Base-by-base conservation (phyloP, 2,329 filamentous ascomycete genomes). In the Neobulgaria alba region DNA sequence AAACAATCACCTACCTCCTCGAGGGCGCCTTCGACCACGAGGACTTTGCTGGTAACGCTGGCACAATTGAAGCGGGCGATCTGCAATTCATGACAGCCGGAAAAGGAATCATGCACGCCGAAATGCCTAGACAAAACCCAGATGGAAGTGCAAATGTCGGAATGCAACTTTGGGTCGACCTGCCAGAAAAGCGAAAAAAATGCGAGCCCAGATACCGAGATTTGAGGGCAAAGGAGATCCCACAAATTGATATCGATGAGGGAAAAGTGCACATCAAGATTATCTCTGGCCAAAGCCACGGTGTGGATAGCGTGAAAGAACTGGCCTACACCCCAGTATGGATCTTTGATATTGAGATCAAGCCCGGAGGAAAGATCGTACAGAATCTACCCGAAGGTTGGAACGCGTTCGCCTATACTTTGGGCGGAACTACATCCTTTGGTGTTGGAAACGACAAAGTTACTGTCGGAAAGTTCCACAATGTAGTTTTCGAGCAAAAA, bases 71-170 rank as follows among this genome's bases (percentile, higher is more conserved):
- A 46, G 66, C 83, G 0, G 90, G 90, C n/a, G 90, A 95, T 60
- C 67, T 96, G 35, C 90, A 96, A 61, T 96, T 96, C 71, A 96
- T 96, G 92, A 95, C 90, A 0, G 90, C 90, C 1, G 90, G 90
- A 3, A 71, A 74, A 15, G 90, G 90, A 31, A 93, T 96, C 55
- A 84, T 95, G 63, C 92, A 96, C 63, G 86, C 89, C 29, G 90
- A 96, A 65, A 95, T 96, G 88, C 90, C 90, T 8, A 74, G 77
- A 40, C 77, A 85, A 57, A 86, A 87, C 59, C 61, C 71, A 1
- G 85, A 92, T 59, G 85, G 85, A 37, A 75, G 70, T 42, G 68
- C 82, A 44, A 95, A 89, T 61, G 73, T 93, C 39, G 90, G 90
- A 23, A 76, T 96, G 66, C 92, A 96, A 67, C 72, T 96, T 16